phyloP scores from a whole-genome alignment of 176 grass and related monocot species.

The Carex scoparia region DNA sequence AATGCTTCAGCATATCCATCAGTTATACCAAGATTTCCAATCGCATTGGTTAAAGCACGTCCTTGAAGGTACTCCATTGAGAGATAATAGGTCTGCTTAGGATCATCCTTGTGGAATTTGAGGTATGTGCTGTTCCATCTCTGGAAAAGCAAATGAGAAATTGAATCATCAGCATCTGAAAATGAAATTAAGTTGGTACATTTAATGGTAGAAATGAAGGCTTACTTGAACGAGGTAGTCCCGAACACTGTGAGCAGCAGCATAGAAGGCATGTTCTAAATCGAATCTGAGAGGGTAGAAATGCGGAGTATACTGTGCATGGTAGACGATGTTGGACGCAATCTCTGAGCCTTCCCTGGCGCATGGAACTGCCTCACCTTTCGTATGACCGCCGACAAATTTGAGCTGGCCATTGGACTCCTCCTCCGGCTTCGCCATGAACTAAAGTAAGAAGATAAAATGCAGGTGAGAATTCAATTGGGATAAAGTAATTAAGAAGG shows the following conservation, averaged over 20 bases:
- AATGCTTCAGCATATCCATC: constrained; percentile 85
- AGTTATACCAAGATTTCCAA: constrained; percentile 82
- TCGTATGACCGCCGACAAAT: constrained; percentile 42
- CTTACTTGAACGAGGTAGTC: constrained; percentile 80
- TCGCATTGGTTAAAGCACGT: constrained; percentile 87
- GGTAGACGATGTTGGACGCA: constrained; percentile 77
- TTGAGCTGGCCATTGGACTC: constrained; percentile 19
- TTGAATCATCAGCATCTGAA: constrained; percentile 16
- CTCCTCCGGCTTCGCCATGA: constrained; percentile 21
- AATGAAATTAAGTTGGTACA: not conserved
- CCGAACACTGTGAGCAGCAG: constrained; percentile 81
- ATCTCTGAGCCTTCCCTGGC: constrained; percentile 55
- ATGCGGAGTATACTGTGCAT: constrained; percentile 66
- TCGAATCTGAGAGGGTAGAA: constrained; percentile 80
- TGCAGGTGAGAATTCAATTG: not conserved
- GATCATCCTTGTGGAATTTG: constrained; percentile 92
- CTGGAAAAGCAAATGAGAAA: constrained; percentile 26
- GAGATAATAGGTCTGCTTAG: constrained; percentile 98
- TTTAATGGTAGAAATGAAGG: not conserved
- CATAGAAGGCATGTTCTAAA: constrained; percentile 80
- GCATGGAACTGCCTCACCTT: constrained; percentile 53
- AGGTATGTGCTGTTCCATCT: constrained; percentile 94
- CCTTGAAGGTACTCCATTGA: constrained; percentile 99
- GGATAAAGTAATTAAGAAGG: not conserved
- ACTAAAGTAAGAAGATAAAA: not conserved